Evolutionary conservation across 768 basidiomycete genomes (phyloP), one percentile per base, ranked within the genome.

Genomic region (Kwoniella shandongensis): DNA sequence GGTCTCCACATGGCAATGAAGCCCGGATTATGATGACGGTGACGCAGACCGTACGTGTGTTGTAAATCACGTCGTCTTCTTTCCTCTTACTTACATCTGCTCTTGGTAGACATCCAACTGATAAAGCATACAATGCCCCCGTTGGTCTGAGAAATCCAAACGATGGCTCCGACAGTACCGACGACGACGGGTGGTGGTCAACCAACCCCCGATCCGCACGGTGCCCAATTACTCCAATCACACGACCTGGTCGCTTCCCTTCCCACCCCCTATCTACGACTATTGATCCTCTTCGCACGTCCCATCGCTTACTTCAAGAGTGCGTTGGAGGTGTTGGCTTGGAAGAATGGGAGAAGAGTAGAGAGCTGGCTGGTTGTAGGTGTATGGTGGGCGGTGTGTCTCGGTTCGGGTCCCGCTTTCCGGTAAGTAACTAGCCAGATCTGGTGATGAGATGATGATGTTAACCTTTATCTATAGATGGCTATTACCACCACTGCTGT

Each of bases 331-430:
- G 62, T 77, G 0, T 25, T 72, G 3, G 57, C 48, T 8, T 77
- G 76, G 76, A 63, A 62, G 29, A 48, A 50, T 4, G 72, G 70
- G 13, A 59, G 64, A 26, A 38, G 69, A 27, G 72, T 72, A 11
- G 68, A 73, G 35, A 74, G 73, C 56, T 74, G 74, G 79, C 81
- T 92, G 2, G 74, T 82, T 1, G 78, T 94, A 41, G 86, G 81
- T 0, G 71, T 73, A 1, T 92, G 88, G 88, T 93, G 90, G 88
- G 83, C 82, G 0, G 23, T 85, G 18, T 90, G 88, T 78, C 78
- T 92, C 53, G 79, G 86, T 42, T 76, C 81, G 1, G 80, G 81
- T 15, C 75, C 77, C 30, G 76, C 74, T 10, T 76, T 89, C 63
- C 80, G 81, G 85, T 84, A 55, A 47, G 80, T 74, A 7, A 6